Evolutionary conservation across 2,329 filamentous ascomycete species (phyloP).

Genomic region (Ascochyta clinopodiicola): DNA sequence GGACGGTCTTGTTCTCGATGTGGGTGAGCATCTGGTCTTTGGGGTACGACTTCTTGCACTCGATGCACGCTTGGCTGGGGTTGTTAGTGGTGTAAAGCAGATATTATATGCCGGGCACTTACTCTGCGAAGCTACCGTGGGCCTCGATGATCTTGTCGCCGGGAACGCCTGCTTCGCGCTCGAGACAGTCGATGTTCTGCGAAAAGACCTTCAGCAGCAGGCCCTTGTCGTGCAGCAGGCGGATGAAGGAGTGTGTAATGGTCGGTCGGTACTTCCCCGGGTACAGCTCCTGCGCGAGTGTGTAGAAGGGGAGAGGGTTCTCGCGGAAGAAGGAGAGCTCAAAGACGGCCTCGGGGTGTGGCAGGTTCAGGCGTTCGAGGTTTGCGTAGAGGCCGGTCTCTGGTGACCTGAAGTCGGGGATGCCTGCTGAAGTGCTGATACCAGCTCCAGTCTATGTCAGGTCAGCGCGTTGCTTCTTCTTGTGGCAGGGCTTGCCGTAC

Average conservation of each 20-base stretch:
- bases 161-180: conserved; percentile 84
- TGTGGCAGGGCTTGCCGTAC: conserved; percentile 44
- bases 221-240: conserved; percentile 78
- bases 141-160: conserved; percentile 85
- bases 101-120: neutral
- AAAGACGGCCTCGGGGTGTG: conserved; percentile 91
- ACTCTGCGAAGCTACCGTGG: conserved; percentile 85
- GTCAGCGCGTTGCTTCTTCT: conserved; percentile 6
- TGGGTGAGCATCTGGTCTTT: conserved; percentile 75
- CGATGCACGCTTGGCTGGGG: conserved; percentile 78
- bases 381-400: conserved; percentile 95
- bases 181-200: conserved; percentile 96
- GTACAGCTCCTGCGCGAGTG: conserved; percentile 88
- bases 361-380: conserved; percentile 82
- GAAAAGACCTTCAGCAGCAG: conserved; percentile 88
- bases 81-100: conserved; percentile 2
- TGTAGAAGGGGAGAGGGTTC: conserved; percentile 89
- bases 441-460: conserved; percentile 75
- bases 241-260: conserved; percentile 86
- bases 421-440: conserved; percentile 75
- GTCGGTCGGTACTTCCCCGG: conserved; percentile 90
- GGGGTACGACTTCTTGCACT: conserved; percentile 77
- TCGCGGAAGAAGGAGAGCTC: conserved; percentile 87
- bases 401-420: conserved; percentile 94
- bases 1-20: conserved; percentile 71